These are phyloP conservation scores for Gossypium raimondii DNA, from an alignment of 345 rosid species.

Conservation along the genomic window DNA sequence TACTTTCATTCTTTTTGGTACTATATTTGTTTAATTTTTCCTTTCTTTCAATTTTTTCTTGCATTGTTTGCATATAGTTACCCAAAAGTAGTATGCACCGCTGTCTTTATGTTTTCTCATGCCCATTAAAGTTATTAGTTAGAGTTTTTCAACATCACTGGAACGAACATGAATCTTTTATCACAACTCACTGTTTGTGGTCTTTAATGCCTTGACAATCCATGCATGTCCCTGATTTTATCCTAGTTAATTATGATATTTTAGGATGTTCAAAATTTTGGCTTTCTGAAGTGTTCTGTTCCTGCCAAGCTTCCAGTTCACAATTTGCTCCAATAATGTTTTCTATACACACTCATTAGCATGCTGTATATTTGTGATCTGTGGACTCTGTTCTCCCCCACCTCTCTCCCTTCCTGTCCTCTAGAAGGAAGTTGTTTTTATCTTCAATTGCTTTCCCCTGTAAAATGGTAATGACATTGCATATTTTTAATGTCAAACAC, in stretches of 20 bases:
- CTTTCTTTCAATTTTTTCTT: not conserved
- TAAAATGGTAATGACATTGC: not conserved
- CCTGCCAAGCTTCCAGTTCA: not conserved
- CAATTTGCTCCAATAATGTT: not conserved
- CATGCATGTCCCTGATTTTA: not conserved
- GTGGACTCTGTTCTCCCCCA: not conserved
- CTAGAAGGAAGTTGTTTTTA: not conserved
- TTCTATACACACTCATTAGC: not conserved
- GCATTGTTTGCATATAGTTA: not conserved
- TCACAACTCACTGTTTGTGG: not conserved
- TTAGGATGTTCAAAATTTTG: not conserved
- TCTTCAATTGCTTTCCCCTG: not conserved
- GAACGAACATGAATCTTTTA: not conserved
- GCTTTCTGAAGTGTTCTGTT: not conserved
- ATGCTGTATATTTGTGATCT: not conserved
- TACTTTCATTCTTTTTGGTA: not conserved
- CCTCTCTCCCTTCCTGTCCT: not conserved
- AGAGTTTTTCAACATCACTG: not conserved
- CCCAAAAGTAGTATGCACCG: not conserved
- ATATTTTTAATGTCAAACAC: not conserved
- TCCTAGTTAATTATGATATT: not conserved
- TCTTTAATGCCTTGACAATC: not conserved
- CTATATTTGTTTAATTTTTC: not conserved
- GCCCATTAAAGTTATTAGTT: not conserved
- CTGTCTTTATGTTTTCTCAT: not conserved